Base-by-base conservation (phyloP, 1,284 basidiomycete genomes). In the Malassezia arunalokei region DNA sequence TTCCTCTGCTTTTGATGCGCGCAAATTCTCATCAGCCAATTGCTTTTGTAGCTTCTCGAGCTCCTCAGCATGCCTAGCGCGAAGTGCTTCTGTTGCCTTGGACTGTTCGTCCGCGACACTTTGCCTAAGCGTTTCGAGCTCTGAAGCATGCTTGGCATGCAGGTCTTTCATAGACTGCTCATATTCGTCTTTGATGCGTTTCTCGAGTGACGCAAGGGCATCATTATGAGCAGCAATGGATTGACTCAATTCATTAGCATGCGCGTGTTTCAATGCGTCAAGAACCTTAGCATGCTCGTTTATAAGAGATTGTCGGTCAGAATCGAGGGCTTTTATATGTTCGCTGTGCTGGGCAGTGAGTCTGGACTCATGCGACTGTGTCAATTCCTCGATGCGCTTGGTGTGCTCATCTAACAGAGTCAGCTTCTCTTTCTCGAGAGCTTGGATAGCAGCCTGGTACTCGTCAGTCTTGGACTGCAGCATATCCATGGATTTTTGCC, bases 351-450 rank as follows among this genome's bases (percentile, higher is more conserved):
- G 42, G 3, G 29, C 28, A 43, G 42, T 3, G 8, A 27, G 14
- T 12, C 15, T 15, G 29, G 14, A 9, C 39, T n/a, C 39, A 24
- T 40, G 39, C n/a, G n/a, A 24, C 39, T 40, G 39, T 15, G 11
- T 28, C 42, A 43, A 50, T n/a, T 44, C 17, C 14, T 46, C 32
- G 46, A 48, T 35, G 51, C 54, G 42, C 39, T 45, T 6, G 43
- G 56, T 37, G 51, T 17, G 20, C 33, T 24, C 32, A 12, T 28
- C 57, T 12, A 31, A 17, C 4, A 33, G 20, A 24, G 39, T 15
- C 9, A 3, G 12, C n/a, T n/a, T 24, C 11, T 40, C n/a, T 40
- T 40, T 15, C 20, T 40, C 33, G 33, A 35, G 33, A 12, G 33
- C 33, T 35, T 15, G 33, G 33, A 12, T 35, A 24, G 33, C 33